phyloP scores from a whole-genome alignment of 176 grass and related monocot genomes.

The Cocos nucifera region DNA sequence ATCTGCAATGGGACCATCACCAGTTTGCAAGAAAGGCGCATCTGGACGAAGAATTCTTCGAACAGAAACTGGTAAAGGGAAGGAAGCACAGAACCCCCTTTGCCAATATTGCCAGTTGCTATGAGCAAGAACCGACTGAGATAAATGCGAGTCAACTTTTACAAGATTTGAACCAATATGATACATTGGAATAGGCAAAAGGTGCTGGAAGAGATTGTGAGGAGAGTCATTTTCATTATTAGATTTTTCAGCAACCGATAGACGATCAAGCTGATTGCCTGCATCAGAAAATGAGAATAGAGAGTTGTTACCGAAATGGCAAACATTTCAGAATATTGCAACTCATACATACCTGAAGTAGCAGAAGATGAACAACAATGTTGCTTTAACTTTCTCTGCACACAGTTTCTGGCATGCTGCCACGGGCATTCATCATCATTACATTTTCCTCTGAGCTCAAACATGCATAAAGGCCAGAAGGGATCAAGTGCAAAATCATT shows the following conservation, averaged over 20 bases:
- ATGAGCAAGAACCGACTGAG: slow-evolving; percentile 52
- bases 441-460: slow-evolving; percentile 96
- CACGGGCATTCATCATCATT: slow-evolving; percentile 93
- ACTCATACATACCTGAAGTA: slow-evolving; percentile 48
- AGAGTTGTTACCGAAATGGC: too few species aligned
- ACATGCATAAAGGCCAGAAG: slow-evolving; percentile 96
- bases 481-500: slow-evolving; percentile 40
- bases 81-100: slow-evolving; percentile 82
- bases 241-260: slow-evolving; percentile 5
- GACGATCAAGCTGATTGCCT: too few species aligned
- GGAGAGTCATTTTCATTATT: slow-evolving; percentile 8
- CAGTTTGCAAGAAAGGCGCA: slow-evolving; percentile 54
- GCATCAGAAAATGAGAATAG: too few species aligned
- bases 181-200: slow-evolving; percentile 62
- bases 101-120: slow-evolving; percentile 94
- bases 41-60: slow-evolving; percentile 73
- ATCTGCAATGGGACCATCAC: slow-evolving; percentile 56
- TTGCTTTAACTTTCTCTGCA: slow-evolving; percentile 56
- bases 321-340: background rate
- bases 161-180: slow-evolving; percentile 72
- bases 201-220: slow-evolving; percentile 31
- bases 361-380: slow-evolving; percentile 13
- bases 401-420: slow-evolving; percentile 59
- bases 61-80: slow-evolving; percentile 85
- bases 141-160: slow-evolving; percentile 69